Percentiles rank a stretch among this genome's conserved stretches.
phyloP scores from a whole-genome alignment of 2,329 filamentous ascomycete species.

The Stagonosporopsis rhizophila region DNA sequence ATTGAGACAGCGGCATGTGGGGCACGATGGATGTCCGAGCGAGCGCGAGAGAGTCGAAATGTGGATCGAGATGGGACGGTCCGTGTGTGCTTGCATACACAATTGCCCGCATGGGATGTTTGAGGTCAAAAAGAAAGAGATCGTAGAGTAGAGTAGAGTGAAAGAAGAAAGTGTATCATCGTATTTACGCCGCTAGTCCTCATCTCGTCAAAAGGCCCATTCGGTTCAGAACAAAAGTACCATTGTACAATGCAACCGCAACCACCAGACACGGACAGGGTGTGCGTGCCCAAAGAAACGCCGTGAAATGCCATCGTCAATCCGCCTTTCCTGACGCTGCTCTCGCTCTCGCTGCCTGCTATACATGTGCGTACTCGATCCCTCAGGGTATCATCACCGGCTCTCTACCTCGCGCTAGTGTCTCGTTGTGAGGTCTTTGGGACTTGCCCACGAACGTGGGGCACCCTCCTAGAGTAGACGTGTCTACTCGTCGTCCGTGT shows the following conservation, averaged over 20 bases:
- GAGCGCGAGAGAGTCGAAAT: no score
- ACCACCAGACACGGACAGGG: not conserved
- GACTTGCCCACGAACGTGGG: not conserved
- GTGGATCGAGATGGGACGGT: no score
- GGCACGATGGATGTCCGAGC: no score
- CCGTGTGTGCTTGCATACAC: no score
- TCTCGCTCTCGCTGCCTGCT: conserved; percentile 3
- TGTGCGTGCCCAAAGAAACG: conserved; percentile 26
- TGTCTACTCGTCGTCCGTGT: conserved; percentile 50
- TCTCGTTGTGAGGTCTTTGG: not conserved
- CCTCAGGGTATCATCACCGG: conserved; percentile 9
- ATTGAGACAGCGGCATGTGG: no score
- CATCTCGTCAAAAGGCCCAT: not conserved
- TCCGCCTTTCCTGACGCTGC: not conserved
- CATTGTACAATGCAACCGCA: not conserved
- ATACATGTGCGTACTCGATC: conserved; percentile 20
- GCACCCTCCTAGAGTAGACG: no score
- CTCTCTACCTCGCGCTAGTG: not conserved
- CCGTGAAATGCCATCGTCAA: conserved; percentile 37
- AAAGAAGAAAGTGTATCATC: not conserved
- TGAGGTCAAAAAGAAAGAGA: no score
- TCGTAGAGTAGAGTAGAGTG: no score
- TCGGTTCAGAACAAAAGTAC: not conserved
- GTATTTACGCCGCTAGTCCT: not conserved
- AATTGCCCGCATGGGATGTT: no score